Conservation (phyloP, 805 yeast genomes). For the Kazachstania taianensis region DNA sequence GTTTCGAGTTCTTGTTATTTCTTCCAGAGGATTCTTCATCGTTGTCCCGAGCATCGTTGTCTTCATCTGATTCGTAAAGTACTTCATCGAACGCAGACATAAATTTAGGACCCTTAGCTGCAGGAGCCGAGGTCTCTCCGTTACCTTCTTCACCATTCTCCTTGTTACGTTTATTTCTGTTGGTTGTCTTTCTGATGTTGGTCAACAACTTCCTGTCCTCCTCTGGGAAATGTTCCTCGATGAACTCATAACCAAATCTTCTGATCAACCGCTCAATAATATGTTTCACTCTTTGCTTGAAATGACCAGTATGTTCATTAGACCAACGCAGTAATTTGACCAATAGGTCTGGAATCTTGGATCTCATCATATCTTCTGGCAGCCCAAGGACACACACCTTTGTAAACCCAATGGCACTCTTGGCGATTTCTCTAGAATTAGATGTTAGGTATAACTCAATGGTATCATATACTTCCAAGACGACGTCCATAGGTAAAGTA, state of each 20-base stretch:
- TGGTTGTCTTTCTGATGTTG: constrained; percentile 78
- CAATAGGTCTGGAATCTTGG: constrained; percentile 56
- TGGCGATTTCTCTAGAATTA: constrained; percentile 85
- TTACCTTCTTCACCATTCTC: constrained; percentile 24
- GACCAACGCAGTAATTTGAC: constrained; percentile 81
- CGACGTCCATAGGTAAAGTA: constrained; percentile 45
- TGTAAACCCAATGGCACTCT: constrained; percentile 87
- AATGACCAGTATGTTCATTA: constrained; percentile 91
- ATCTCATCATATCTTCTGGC: constrained; percentile 65
- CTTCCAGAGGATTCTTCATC: constrained; percentile 9
- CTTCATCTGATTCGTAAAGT: constrained; percentile 63
- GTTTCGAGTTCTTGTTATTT: constrained; percentile 32
- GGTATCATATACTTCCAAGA: constrained; percentile 72
- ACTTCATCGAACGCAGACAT: constrained; percentile 91
- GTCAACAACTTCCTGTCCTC: constrained; percentile 74
- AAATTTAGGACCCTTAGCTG: constrained; percentile 38
- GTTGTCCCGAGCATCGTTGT: constrained; percentile 40
- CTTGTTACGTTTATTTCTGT: constrained; percentile 69
- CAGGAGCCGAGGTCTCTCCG: constrained; percentile 10
- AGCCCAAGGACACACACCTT: constrained; percentile 78
- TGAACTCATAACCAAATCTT: constrained; percentile 79
- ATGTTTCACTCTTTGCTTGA: constrained; percentile 86
- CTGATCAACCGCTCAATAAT: constrained; percentile 84
- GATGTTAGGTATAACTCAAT: constrained; percentile 86
- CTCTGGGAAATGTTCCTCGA: constrained; percentile 80